These are phyloP conservation scores for Monosporascus sp. DNA, from an alignment of 2,329 filamentous ascomycete species.

Conservation along the genomic window DNA sequence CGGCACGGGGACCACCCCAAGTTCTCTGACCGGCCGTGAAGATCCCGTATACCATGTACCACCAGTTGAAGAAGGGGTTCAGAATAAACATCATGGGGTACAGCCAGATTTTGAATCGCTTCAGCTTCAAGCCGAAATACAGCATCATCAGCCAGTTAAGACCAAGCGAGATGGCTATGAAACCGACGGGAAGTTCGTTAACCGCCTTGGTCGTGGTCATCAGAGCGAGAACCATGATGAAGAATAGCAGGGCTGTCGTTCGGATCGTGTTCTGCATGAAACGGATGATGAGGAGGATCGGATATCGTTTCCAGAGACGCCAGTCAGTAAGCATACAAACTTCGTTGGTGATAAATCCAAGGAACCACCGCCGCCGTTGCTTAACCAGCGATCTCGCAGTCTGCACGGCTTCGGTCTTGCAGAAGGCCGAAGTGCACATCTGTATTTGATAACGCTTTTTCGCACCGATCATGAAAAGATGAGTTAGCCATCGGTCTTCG, in stretches of 20 bases:
- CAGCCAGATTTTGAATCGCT: slow-evolving; percentile 87
- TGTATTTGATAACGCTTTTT: slow-evolving; percentile 92
- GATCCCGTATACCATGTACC: slow-evolving; percentile 96
- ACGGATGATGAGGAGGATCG: slow-evolving; percentile 75
- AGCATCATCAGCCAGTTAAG: slow-evolving; percentile 95
- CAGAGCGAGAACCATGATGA: slow-evolving; percentile 85
- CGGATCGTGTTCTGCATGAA: slow-evolving; percentile 97
- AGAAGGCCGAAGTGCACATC: slow-evolving; percentile 96
- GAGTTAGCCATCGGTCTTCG: slow-evolving; percentile 94
- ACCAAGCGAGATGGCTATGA: slow-evolving; percentile 87
- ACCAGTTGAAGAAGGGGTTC: slow-evolving; percentile 97
- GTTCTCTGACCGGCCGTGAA: slow-evolving; percentile 91
- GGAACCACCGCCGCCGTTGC: slow-evolving; percentile 92
- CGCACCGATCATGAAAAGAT: slow-evolving; percentile 97
- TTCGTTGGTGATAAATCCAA: slow-evolving; percentile 96
- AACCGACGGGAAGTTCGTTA: slow-evolving; percentile 77
- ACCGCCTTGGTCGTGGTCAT: slow-evolving; percentile 77
- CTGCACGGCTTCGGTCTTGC: slow-evolving; percentile 96
- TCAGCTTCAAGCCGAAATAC: slow-evolving; percentile 84
- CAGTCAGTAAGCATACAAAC: slow-evolving; percentile 96
- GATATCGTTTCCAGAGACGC: slow-evolving; percentile 86
- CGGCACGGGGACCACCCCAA: slow-evolving; percentile 89
- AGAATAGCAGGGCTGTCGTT: slow-evolving; percentile 88
- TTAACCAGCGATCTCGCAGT: slow-evolving; percentile 81
- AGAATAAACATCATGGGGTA: slow-evolving; percentile 94